Percentiles rank a stretch among this genome's conserved stretches.
phyloP scores from a whole-genome alignment of 2,329 filamentous ascomycete genomes.

The Blastomyces gilchristii region DNA sequence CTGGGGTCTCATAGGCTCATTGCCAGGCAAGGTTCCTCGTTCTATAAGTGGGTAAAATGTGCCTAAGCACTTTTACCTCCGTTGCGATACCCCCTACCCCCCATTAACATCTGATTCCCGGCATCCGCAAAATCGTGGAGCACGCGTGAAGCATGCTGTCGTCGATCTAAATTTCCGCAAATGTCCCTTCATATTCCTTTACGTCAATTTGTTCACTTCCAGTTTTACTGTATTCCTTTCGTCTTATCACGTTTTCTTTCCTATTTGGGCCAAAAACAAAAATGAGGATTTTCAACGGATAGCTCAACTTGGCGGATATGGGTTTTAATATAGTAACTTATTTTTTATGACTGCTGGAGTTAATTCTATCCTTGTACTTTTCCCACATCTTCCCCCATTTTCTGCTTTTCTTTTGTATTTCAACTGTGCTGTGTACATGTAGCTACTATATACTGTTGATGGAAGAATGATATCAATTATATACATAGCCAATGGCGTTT shows the following conservation, averaged over 20 bases:
- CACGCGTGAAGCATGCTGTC: background rate
- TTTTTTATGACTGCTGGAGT: background rate
- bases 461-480: background rate
- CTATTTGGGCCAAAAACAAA: slow-evolving; percentile 1
- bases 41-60: background rate
- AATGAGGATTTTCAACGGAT: background rate
- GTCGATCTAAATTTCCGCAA: background rate
- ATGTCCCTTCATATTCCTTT: background rate
- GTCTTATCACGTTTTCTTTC: background rate
- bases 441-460: too few relatives aligned
- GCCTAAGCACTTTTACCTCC: background rate
- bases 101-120: background rate
- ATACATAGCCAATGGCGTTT: too few relatives aligned
- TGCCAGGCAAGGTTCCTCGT: background rate
- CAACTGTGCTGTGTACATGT: background rate
- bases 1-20: slow-evolving; percentile 16
- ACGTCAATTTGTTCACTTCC: background rate
- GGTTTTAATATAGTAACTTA: background rate
- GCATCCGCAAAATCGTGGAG: background rate
- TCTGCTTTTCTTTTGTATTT: background rate
- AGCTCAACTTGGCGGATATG: background rate
- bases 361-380: background rate
- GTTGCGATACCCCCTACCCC: background rate
- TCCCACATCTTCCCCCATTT: too few relatives aligned
- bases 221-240: background rate